Evolutionary conservation across 306 rosid species (phyloP).

Genomic region (Clitoria ternatea): DNA sequence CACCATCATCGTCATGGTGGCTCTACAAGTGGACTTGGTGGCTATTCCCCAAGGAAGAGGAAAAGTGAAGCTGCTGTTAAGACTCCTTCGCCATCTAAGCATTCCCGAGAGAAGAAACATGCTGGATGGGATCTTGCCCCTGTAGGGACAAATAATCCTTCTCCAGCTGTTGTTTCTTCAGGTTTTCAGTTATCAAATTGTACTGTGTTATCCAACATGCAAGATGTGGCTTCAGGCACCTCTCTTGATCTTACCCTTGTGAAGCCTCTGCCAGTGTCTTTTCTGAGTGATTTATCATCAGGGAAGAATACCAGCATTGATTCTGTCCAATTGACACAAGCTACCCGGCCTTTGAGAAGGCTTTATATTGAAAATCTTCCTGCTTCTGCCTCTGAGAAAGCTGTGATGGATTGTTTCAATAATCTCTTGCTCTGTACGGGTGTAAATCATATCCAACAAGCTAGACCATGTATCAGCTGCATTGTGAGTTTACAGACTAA

Average conservation of each 20-base stretch:
- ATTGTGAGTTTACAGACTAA: constrained; percentile 49
- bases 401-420: constrained; percentile 69
- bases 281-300: constrained; percentile 32
- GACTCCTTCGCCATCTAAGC: constrained; percentile 76
- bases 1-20: constrained; percentile 54
- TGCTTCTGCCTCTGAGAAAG: constrained; percentile 70
- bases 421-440: constrained; percentile 58
- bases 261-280: constrained; percentile 37
- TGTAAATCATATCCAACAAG: constrained; percentile 60
- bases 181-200: constrained; percentile 43
- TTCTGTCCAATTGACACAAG: constrained; percentile 83
- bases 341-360: constrained; percentile 92
- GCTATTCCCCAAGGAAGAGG: constrained; percentile 97
- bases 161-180: constrained; percentile 49
- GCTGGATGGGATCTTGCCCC: constrained; percentile 84
- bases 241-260: constrained; percentile 39
- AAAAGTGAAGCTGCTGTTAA: constrained; percentile 69
- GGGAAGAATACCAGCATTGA: constrained; percentile 58
- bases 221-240: constrained; percentile 39
- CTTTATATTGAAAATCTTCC: constrained; percentile 89
- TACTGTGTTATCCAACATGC: constrained; percentile 38
- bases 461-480: constrained; percentile 84
- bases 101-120: constrained; percentile 62
- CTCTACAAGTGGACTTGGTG: constrained; percentile 79
- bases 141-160: constrained; percentile 37